Evolutionary conservation across 805 yeast species (phyloP).

Genomic region (Candida germanica): DNA sequence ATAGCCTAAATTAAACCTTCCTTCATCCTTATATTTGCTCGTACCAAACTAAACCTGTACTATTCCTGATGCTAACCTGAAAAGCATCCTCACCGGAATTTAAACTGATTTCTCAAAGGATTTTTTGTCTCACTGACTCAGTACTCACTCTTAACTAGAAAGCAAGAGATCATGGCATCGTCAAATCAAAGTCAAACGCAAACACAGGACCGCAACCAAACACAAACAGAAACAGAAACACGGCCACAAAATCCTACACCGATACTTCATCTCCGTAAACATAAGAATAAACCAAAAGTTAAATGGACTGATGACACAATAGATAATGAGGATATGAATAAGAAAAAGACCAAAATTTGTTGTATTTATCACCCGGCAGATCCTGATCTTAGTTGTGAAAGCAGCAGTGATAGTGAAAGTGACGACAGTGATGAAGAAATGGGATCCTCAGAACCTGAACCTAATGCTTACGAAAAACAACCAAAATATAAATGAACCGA

Average conservation of each 20-base stretch:
- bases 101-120: no score
- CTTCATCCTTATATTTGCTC: no score
- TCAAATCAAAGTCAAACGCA: no score
- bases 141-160: no score
- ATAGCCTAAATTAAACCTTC: no score
- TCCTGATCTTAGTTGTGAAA: conserved; percentile 41
- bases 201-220: background rate
- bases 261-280: conserved; percentile 8
- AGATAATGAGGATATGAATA: conserved; percentile 86
- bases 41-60: no score
- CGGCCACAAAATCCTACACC: conserved; percentile 5
- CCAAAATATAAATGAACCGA: conserved; percentile 50
- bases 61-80: no score
- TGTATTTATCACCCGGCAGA: conserved; percentile 81
- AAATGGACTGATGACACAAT: conserved; percentile 83
- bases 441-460: conserved; percentile 26
- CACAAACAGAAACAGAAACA: background rate
- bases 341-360: conserved; percentile 88
- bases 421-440: conserved; percentile 16
- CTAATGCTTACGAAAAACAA: conserved; percentile 87
- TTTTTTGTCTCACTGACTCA: no score
- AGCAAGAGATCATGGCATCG: no score
- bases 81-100: no score
- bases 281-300: conserved; percentile 48
- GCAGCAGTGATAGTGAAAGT: conserved; percentile 31